A percentile compares a stretch with the other conserved stretches of the same genome.
phyloP scores from a whole-genome alignment of 2,329 filamentous ascomycete species.

The Monosporascus sp. region DNA sequence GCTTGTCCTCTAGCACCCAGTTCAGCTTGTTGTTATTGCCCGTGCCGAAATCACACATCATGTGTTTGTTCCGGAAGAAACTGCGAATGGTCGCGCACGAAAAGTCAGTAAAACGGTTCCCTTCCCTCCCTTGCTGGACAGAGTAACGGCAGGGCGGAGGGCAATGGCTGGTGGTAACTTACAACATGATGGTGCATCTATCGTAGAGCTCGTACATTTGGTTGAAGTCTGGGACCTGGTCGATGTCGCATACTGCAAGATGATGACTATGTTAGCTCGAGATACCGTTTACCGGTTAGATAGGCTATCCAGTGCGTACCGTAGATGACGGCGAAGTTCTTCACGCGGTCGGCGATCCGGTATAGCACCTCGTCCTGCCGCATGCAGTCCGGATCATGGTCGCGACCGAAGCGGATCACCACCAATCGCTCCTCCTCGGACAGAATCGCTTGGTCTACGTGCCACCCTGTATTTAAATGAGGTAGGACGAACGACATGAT shows the following conservation, averaged over 20 bases:
- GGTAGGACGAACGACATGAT: slow-evolving; percentile 74
- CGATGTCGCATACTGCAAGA: slow-evolving; percentile 70
- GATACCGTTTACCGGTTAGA: too few relatives aligned
- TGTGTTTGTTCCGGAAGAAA: slow-evolving; percentile 98
- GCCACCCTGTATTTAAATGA: slow-evolving; percentile 89
- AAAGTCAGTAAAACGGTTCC: neutral
- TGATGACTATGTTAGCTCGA: too few relatives aligned
- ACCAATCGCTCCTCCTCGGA: slow-evolving; percentile 86
- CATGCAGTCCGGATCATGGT: slow-evolving; percentile 73
- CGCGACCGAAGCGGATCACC: slow-evolving; percentile 88
- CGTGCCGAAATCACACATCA: slow-evolving; percentile 97
- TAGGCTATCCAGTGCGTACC: too few relatives aligned
- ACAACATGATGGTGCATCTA: slow-evolving; percentile 91
- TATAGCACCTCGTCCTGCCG: slow-evolving; percentile 88
- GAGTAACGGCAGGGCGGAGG: too few relatives aligned
- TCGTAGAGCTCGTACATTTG: slow-evolving; percentile 94
- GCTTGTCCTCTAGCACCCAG: slow-evolving; percentile 95
- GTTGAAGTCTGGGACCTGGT: slow-evolving; percentile 89
- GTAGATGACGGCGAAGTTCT: slow-evolving; percentile 91
- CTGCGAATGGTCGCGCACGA: slow-evolving; percentile 15
- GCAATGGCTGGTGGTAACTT: slow-evolving; percentile 40
- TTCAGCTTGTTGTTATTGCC: slow-evolving; percentile 99
- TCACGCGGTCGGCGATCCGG: slow-evolving; percentile 86
- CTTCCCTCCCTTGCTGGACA: too few relatives aligned
- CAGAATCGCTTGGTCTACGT: slow-evolving; percentile 95